Evolutionary conservation across 202 grass and related monocot genomes (phyloP), one percentile per base, ranked within the genome.

Genomic region (Schoenoplectus triqueter): DNA sequence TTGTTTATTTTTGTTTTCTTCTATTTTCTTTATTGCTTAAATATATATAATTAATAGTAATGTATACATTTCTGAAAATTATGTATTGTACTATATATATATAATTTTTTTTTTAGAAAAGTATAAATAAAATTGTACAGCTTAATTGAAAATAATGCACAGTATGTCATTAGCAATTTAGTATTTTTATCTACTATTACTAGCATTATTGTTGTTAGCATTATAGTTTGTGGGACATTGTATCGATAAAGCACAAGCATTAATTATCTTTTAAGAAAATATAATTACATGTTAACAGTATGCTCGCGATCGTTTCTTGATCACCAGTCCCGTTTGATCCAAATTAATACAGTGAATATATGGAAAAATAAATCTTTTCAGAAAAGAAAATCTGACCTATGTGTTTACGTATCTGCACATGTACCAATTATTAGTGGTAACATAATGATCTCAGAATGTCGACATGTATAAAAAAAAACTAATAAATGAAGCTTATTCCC

Each of bases 361-460:
- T 7, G 57, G 11, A 77, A 57, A 52, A 54, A 39, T 21, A 52
- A 69, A 15, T 46, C 10, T 65, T 82, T 68, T 69, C 46, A 15
- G 2, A 69, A 81, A 66, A 10, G 1, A 1, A 55, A 41, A 54
- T 54, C 31, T 22, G n/a, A 61, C 61, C 65, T 42, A 52, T 52
- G 50, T 3, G 17, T 48, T 1, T 72, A 21, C 47, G 20, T 50
- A 73, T 47, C 13, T 47, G 66, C n/a, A 47, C 42, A 83, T 44
- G 7, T 8, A 7, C 20, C 65, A 70, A 69, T 59, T 55, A 52
- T 67, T 40, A 11, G 2, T 63, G 48, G 44, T 55, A 50, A 8
- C 81, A 83, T 70, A 83, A 51, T 83, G 48, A 68, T 8, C 45
- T 68, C 41, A 31, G 55, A 7, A 82, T 83, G 81, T 83, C 81